Percentiles rank a stretch among this genome's conserved stretches.
Conservation (phyloP, 2,329 filamentous ascomycete species). For the Ampelomyces quisqualis region DNA sequence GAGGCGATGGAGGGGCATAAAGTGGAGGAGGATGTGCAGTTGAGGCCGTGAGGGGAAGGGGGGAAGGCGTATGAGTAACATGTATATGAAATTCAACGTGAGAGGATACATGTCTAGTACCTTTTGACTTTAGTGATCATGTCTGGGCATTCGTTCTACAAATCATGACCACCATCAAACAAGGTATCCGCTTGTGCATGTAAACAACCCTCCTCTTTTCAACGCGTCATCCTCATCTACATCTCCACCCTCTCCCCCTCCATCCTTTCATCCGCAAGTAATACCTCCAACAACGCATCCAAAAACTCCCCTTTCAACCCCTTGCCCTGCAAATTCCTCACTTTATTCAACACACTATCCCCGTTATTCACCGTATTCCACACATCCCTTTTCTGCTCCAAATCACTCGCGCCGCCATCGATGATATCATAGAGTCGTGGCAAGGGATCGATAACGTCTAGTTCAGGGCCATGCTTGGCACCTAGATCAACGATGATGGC, state of each 20-base stretch:
- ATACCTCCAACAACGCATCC: conserved; percentile 38
- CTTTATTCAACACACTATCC: conserved; percentile 32
- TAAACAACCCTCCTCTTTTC: no score
- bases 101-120: no score
- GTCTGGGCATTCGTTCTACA: no score
- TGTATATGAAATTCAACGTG: no score
- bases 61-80: not conserved
- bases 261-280: conserved; percentile 40
- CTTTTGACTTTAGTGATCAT: no score
- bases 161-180: no score
- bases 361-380: conserved; percentile 33
- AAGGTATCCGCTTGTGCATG: no score
- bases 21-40: conserved; percentile 17
- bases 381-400: conserved; percentile 38
- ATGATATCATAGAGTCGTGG: conserved; percentile 33
- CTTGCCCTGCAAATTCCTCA: conserved; percentile 32
- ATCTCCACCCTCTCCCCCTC: conserved; percentile 13
- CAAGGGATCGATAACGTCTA: conserved; percentile 38
- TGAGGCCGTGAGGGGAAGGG: conserved; percentile 19
- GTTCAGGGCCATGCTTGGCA: conserved; percentile 23
- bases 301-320: conserved; percentile 29
- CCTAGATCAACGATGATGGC: conserved; percentile 33
- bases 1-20: conserved; percentile 36
- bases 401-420: conserved; percentile 29
- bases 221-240: no score